Percentiles rank a stretch among this genome's conserved stretches.
These are phyloP conservation scores for Aspergillus sclerotialis DNA, from an alignment of 2,329 filamentous ascomycete genomes.

Conservation along the genomic window DNA sequence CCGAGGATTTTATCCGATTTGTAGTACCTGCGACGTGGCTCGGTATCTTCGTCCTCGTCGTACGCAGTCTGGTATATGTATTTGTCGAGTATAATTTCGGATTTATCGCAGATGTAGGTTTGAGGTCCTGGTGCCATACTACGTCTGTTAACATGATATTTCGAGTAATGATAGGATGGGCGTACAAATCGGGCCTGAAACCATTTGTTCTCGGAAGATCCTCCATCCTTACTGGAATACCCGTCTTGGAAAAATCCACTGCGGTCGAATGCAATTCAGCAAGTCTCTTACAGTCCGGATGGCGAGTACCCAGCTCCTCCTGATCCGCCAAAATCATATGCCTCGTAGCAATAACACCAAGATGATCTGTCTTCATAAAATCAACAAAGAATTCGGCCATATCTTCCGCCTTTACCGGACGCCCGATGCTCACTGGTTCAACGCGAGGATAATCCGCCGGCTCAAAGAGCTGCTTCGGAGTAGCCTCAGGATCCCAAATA, in stretches of 20 bases:
- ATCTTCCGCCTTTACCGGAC: constrained; percentile 54
- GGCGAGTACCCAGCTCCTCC: constrained; percentile 42
- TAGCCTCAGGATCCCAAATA: constrained; percentile 56
- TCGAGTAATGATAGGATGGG: constrained; percentile 6
- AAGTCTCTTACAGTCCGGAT: constrained; percentile 47
- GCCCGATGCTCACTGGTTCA: constrained; percentile 51
- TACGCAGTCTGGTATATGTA: constrained; percentile 43
- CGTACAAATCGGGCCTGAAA: constrained; percentile 52
- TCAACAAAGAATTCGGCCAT: constrained; percentile 77
- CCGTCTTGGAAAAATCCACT: constrained; percentile 72
- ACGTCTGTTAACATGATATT: not conserved
- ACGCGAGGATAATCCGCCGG: constrained; percentile 66
- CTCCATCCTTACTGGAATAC: constrained; percentile 47
- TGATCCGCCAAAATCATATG: constrained; percentile 62
- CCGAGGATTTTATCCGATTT: constrained; percentile 62
- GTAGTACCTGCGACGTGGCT: constrained; percentile 53
- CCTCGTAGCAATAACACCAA: constrained; percentile 58
- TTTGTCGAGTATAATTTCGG: constrained; percentile 35
- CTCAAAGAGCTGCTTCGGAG: constrained; percentile 40
- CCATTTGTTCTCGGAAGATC: constrained; percentile 34
- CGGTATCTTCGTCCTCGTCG: constrained; percentile 40
- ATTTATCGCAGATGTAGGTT: constrained; percentile 27
- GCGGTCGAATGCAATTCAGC: constrained; percentile 62
- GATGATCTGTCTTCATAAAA: constrained; percentile 62
- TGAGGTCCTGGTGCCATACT: constrained; percentile 19